Conservation (phyloP, 2,329 filamentous ascomycete species). For the Helminthosporium solani region DNA sequence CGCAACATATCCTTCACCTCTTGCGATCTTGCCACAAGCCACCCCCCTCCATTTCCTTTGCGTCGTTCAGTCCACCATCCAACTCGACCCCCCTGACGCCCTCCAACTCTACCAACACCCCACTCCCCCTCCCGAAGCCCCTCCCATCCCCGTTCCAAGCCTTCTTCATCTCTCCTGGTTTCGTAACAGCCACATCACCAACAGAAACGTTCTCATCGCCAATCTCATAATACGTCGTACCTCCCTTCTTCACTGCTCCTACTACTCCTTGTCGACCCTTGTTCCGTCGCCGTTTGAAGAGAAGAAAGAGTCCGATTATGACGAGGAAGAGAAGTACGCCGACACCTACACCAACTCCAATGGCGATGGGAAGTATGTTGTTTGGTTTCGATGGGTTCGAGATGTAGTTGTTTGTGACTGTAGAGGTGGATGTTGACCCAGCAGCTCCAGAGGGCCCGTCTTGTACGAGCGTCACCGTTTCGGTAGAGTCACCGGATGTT, state of each 20-base stretch:
- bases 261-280: not conserved
- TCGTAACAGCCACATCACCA: not conserved
- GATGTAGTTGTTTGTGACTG: slow-evolving; percentile 1
- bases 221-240: slow-evolving; percentile 2
- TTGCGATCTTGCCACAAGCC: not conserved
- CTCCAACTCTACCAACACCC: slow-evolving; percentile 8
- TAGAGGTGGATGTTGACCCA: not conserved
- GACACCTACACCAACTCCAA: slow-evolving; percentile 13
- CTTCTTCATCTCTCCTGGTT: not conserved
- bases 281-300: slow-evolving; percentile 8
- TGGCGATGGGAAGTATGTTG: slow-evolving; percentile 14
- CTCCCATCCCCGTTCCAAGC: not conserved
- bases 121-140: slow-evolving; percentile 1
- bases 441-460: not conserved
- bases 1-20: not conserved
- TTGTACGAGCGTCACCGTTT: not conserved
- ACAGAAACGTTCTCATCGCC: not conserved
- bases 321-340: slow-evolving; percentile 11
- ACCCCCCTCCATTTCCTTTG: not conserved
- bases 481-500: too few relatives aligned
- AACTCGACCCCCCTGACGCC: slow-evolving; percentile 9
- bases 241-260: not conserved
- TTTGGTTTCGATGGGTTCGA: not conserved
- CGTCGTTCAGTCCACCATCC: not conserved
- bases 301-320: slow-evolving; percentile 8